Evolutionary conservation across 2,329 filamentous ascomycete genomes (phyloP), one percentile per base, ranked within the genome.

Genomic region (Leptographium wingfieldii): DNA sequence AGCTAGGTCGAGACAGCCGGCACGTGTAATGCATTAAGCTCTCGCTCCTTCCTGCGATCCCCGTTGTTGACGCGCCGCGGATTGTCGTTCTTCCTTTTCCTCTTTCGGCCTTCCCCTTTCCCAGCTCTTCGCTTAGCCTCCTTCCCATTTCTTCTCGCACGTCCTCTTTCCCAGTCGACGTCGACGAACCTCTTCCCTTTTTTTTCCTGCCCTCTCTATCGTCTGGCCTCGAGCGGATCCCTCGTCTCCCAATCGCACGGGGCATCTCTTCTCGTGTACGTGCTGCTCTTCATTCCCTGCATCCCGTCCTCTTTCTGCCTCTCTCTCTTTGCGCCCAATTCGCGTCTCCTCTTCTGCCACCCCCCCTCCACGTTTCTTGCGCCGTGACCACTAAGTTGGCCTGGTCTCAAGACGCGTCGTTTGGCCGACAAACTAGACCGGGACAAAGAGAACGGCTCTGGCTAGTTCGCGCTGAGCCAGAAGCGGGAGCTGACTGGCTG

Each of bases 51-150:
- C 60, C 57, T 54, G 38, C 33, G 56, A 59, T 59, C 27, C 60
- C 38, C 58, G 59, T 63, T 64, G 40, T 63, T 63, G 63, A 65
- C 62, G 63, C 61, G 62, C 60, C 62, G 59, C 62, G 60, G 57
- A 60, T 56, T 46, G 62, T 58, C 60, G 56, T 62, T 62, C 49
- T 58, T 63, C 38, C 62, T 56, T 62, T 62, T 52, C 40, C 40
- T 27, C 33, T 33, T 56, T 48, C 16, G 25, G 33, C 31, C 48
- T 57, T 27, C 35, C 31, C 54, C 56, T 57, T 56, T 35, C 31
- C 27, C 27, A 52, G 25, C 35, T 27, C 40, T 25, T 40, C 9
- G 9, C 12, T 29, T 51, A 29, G 16, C 12, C 40, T 43, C 16
- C 43, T 40, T 52, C 33, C 25, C 27, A 46, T 5, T 51, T 43